Evolutionary conservation across 2,329 filamentous ascomycete species (phyloP).

Genomic region (Ceratocystis papillata): DNA sequence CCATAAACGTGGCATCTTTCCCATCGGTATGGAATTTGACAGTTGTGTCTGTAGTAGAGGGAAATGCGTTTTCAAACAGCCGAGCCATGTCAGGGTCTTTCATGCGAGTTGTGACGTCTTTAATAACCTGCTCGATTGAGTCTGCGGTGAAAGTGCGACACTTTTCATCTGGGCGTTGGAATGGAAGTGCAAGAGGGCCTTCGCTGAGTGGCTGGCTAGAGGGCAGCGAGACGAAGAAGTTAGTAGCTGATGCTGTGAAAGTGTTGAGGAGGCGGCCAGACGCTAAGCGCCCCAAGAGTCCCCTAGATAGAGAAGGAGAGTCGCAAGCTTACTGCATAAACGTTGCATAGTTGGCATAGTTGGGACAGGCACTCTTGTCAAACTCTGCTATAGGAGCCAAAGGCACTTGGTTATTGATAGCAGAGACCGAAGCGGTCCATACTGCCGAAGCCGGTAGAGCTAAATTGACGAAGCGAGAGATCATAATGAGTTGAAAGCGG

Average conservation of each 20-base stretch:
- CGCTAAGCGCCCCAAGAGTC: background rate
- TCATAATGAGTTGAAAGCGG: background rate
- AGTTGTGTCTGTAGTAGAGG: conserved; percentile 82
- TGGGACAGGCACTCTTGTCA: conserved; percentile 32
- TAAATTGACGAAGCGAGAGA: conserved; percentile 18
- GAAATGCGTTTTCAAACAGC: conserved; percentile 90
- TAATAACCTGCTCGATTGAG: conserved; percentile 77
- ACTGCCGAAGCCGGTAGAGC: conserved; percentile 11
- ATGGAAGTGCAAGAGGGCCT: conserved; percentile 70
- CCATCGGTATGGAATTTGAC: conserved; percentile 74
- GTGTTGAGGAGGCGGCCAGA: no score
- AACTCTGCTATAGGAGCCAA: conserved; percentile 17
- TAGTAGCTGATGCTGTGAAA: background rate
- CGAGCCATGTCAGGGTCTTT: conserved; percentile 78
- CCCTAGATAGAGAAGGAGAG: background rate
- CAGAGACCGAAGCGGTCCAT: conserved; percentile 12
- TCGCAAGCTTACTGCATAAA: conserved; percentile 33
- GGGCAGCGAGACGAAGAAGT: conserved; percentile 19
- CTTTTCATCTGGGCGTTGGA: conserved; percentile 65
- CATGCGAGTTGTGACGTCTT: conserved; percentile 68
- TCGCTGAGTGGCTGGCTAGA: conserved; percentile 64
- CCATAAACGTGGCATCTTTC: conserved; percentile 31
- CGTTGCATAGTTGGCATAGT: conserved; percentile 35
- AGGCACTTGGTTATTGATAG: background rate
- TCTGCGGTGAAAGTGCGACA: conserved; percentile 87